A percentile compares a stretch with the other conserved stretches of the same genome.
These are phyloP conservation scores for Leishmania turanica DNA, from an alignment of 208 protist species.

Conservation along the genomic window DNA sequence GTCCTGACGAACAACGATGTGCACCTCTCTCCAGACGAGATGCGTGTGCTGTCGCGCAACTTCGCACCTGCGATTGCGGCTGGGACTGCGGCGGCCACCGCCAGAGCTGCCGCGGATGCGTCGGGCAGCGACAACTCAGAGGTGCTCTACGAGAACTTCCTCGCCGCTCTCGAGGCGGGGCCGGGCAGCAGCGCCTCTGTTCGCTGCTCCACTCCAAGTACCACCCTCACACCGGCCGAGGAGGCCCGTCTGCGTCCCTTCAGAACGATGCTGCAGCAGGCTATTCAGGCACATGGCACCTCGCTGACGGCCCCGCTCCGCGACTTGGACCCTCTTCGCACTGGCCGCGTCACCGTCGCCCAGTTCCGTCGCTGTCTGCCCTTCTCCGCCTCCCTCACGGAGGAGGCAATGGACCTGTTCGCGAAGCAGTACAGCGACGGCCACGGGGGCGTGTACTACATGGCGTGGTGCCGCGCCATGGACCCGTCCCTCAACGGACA, in stretches of 20 bases:
- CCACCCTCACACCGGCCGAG: conserved; percentile 51
- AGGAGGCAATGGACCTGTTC: conserved; percentile 46
- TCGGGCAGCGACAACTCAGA: conserved; percentile 4
- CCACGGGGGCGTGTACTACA: conserved; percentile 72
- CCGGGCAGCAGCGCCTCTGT: conserved; percentile 24
- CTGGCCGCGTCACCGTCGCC: conserved; percentile 63
- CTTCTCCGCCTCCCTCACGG: conserved; percentile 30
- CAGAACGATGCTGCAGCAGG: conserved; percentile 47
- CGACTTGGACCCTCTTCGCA: conserved; percentile 79
- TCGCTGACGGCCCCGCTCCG: conserved; percentile 60
- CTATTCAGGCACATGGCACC: conserved; percentile 50
- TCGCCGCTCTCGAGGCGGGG: conserved; percentile 42
- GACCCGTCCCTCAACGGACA: conserved; percentile 32
- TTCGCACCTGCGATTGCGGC: conserved; percentile 30
- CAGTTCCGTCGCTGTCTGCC: conserved; percentile 78
- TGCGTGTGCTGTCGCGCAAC: conserved; percentile 30
- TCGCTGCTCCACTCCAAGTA: conserved; percentile 13
- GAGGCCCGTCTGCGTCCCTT: conserved; percentile 37
- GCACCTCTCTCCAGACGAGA: conserved; percentile 51
- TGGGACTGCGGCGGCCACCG: conserved; percentile 2
- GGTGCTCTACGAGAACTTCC: conserved; percentile 60
- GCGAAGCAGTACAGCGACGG: conserved; percentile 78
- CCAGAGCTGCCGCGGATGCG: neutral
- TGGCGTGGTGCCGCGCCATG: conserved; percentile 75
- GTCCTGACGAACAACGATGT: conserved; percentile 63